Conservation (phyloP, 768 basidiomycete species). For the Cyathus striatus region DNA sequence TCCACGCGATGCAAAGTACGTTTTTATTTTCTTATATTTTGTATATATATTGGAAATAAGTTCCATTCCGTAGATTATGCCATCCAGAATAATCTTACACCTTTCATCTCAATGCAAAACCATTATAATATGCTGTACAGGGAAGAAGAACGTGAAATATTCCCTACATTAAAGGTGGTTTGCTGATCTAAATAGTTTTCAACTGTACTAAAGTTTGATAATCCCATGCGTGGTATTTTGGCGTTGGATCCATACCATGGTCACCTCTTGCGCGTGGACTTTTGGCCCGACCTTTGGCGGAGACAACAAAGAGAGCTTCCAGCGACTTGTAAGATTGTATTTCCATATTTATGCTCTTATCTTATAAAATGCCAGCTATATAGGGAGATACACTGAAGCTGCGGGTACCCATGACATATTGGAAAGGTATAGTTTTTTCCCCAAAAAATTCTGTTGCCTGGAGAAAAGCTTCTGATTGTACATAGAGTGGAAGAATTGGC, state of each 20-base stretch:
- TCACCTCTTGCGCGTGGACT: slow-evolving; percentile 51
- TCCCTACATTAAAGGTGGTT: slow-evolving; percentile 49
- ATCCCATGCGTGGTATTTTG: slow-evolving; percentile 31
- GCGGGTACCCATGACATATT: too few species aligned
- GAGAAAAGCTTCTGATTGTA: too few species aligned
- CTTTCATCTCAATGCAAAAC: slow-evolving; percentile 71
- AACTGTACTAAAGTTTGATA: neutral
- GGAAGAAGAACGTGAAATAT: slow-evolving; percentile 64
- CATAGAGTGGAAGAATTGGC: slow-evolving; percentile 49
- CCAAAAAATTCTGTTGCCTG: too few species aligned
- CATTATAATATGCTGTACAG: slow-evolving; percentile 57
- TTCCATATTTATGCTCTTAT: too few species aligned
- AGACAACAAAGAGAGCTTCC: slow-evolving; percentile 36
- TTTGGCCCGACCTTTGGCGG: slow-evolving; percentile 32
- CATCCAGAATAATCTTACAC: slow-evolving; percentile 48
- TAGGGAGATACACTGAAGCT: too few species aligned
- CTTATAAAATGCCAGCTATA: too few species aligned
- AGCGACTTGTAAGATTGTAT: too few species aligned
- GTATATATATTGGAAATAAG: neutral
- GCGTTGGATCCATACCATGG: slow-evolving; percentile 57
- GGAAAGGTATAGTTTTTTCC: too few species aligned
- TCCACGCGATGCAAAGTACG: slow-evolving; percentile 53
- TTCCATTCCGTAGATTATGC: slow-evolving; percentile 43
- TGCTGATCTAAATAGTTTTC: neutral
- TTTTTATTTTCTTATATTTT: slow-evolving; percentile 1